Evolutionary conservation across 2,329 filamentous ascomycete species (phyloP).

Genomic region (Alternaria gaisen): DNA sequence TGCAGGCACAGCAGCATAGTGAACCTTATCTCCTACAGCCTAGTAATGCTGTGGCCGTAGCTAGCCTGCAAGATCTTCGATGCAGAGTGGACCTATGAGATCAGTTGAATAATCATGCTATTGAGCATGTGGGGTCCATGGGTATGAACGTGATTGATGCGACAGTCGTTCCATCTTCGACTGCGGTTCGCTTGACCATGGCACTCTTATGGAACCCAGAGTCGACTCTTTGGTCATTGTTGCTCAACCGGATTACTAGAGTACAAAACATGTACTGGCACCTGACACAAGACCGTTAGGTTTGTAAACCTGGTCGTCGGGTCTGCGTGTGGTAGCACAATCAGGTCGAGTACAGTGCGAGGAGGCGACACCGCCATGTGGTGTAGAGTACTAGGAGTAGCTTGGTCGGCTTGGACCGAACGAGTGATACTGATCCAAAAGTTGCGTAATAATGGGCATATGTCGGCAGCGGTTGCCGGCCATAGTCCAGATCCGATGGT

Average conservation of each 20-base stretch:
- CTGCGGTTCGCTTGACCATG: slow-evolving; percentile 9
- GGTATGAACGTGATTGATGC: not conserved
- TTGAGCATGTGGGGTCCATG: not conserved
- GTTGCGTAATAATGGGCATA: slow-evolving; percentile 1
- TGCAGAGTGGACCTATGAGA: slow-evolving; percentile 19
- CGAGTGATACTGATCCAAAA: slow-evolving; percentile 8
- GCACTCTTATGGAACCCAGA: slow-evolving; percentile 9
- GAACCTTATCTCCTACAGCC: slow-evolving; percentile 18
- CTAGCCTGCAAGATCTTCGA: slow-evolving; percentile 34
- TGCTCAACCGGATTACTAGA: slow-evolving; percentile 14
- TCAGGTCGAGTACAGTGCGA: slow-evolving; percentile 27
- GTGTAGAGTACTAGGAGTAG: slow-evolving; percentile 20
- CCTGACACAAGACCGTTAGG: slow-evolving; percentile 45
- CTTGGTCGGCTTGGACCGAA: slow-evolving; percentile 23
- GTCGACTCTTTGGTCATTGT: not conserved
- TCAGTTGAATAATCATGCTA: not conserved
- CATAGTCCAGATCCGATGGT: not conserved
- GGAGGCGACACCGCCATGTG: slow-evolving; percentile 37
- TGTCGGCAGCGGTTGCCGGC: not conserved
- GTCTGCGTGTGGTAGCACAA: slow-evolving; percentile 41
- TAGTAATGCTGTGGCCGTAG: slow-evolving; percentile 31
- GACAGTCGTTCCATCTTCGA: too few species aligned
- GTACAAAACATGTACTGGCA: slow-evolving; percentile 42
- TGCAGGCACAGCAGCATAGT: slow-evolving; percentile 32
- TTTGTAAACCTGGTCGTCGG: slow-evolving; percentile 46